Base-by-base conservation (phyloP, 768 basidiomycete genomes). In the Inosperma sp. region DNA sequence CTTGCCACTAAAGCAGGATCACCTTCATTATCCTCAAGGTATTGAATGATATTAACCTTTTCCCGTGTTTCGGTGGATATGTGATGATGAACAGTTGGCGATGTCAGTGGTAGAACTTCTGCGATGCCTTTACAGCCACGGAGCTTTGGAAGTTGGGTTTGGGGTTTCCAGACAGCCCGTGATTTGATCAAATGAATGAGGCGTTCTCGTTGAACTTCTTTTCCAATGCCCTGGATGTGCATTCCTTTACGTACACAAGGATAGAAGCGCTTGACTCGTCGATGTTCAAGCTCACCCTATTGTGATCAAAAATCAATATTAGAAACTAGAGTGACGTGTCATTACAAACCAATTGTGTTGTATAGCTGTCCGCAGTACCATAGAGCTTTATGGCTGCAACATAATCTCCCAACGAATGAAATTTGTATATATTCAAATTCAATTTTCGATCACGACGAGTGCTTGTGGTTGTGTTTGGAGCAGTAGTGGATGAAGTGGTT, bases 1-100 rank as follows among this genome's bases (percentile, higher is more conserved):
- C 59, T 17, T 45, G 68, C 70, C 53, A 61, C 48, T 5, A 68
- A n/a, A 7, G 67, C 64, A 2, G 64, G 63, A 48, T 72, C 68
- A 0, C 53, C 55, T 6, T 44, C 5, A 21, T 56, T 44, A 12
- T 56, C 51, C 5, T 41, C 41, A 13, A 62, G 34, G 48, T 56
- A 63, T 1, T 14, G 21, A 1, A 37, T 9, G n/a, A 62, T 33
- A 30, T 56, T 27, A 9, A 47, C 14, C 14, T 34, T 34, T 16
- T 49, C 13, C 2, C 29, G 33, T 5, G 22, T 37, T 12, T 55
- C 19, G 10, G 31, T 21, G 7, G 40, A 55, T 41, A 29, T 64
- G 44, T 30, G 54, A 48, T 14, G 17, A 9, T 17, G 65, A 29
- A 13, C 37, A 23, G 35, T 51, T 25, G 19, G 61, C 55, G 19